These are phyloP conservation scores for Gamsiella multidivaricata DNA, from an alignment of 192 early-diverging fungal genomes.

Conservation along the genomic window DNA sequence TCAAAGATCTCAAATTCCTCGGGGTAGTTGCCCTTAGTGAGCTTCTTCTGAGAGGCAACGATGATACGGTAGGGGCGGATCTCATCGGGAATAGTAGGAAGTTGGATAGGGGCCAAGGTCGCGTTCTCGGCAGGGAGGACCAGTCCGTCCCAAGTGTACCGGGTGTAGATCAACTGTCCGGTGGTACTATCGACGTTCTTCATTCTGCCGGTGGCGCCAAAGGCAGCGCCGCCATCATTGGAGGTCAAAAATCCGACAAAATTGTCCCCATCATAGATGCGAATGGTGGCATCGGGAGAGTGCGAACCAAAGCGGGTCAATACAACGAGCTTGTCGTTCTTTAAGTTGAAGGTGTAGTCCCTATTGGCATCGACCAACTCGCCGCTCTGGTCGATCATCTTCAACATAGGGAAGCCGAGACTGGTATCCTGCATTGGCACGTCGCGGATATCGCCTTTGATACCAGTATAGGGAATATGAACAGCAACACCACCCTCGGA, in stretches of 20 bases:
- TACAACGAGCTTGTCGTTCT: not conserved
- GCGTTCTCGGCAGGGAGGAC: conserved; percentile 9
- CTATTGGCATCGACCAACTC: not conserved
- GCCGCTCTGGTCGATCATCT: not conserved
- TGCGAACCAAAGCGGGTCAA: not conserved
- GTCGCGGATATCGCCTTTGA: conserved; percentile 49
- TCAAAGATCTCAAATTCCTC: conserved; percentile 36
- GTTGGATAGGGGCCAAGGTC: not conserved
- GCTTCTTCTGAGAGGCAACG: conserved; percentile 36
- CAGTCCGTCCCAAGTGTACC: conserved; percentile 17
- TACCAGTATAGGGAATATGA: conserved; percentile 57
- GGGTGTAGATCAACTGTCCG: conserved; percentile 2
- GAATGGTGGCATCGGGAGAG: conserved; percentile 3
- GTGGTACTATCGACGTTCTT: not conserved
- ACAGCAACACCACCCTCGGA: conserved; percentile 26
- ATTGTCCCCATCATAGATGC: not conserved
- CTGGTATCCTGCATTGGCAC: conserved; percentile 54
- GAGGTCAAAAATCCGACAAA: conserved; percentile 3
- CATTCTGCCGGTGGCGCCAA: not conserved
- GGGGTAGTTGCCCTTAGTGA: conserved; percentile 37
- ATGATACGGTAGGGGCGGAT: conserved; percentile 26
- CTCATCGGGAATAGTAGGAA: too few relatives aligned
- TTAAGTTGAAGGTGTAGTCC: conserved; percentile 4
- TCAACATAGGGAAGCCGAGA: conserved; percentile 25
- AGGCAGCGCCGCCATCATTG: not conserved